A percentile compares a stretch with the other conserved stretches of the same genome.
phyloP scores from a whole-genome alignment of 2,329 filamentous ascomycete genomes.

The Ophiostoma novo-ulmi region DNA sequence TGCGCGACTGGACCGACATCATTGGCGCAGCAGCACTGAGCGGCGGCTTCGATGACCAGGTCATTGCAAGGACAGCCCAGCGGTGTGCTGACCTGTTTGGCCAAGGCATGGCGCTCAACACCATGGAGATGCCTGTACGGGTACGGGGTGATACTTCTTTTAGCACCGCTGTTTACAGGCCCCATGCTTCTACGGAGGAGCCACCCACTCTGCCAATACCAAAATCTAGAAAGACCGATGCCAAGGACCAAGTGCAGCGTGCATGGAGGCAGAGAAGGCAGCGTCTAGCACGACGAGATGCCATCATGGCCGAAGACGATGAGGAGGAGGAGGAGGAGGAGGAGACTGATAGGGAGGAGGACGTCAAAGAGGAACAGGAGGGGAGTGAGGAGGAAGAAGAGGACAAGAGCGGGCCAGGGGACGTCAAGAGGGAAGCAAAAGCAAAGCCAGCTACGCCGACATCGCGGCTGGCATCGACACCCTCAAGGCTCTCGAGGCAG shows the following conservation, averaged over 20 bases:
- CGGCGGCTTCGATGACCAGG: constrained; percentile 60
- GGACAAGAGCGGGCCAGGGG: neutral
- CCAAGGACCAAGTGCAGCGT: neutral
- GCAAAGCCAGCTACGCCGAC: neutral
- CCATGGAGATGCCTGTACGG: constrained; percentile 36
- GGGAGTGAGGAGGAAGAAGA: neutral
- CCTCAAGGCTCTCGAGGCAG: neutral
- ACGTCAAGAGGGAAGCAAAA: neutral
- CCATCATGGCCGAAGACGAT: neutral
- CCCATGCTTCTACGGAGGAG: neutral
- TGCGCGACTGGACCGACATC: constrained; percentile 80
- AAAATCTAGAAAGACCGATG: neutral
- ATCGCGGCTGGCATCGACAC: neutral
- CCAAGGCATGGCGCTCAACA: constrained; percentile 62
- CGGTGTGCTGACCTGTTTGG: constrained; percentile 73
- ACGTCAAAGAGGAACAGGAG: neutral
- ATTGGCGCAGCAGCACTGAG: constrained; percentile 71
- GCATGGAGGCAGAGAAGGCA: constrained; percentile 10
- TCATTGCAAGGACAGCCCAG: constrained; percentile 63
- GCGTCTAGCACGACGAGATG: constrained; percentile 4
- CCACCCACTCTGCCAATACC: neutral
- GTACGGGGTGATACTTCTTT: neutral
- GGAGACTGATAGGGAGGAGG: neutral
- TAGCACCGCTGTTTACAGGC: neutral
- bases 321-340: neutral